These are phyloP conservation scores for Syzygium jambos DNA, from an alignment of 345 rosid species.

Conservation along the genomic window DNA sequence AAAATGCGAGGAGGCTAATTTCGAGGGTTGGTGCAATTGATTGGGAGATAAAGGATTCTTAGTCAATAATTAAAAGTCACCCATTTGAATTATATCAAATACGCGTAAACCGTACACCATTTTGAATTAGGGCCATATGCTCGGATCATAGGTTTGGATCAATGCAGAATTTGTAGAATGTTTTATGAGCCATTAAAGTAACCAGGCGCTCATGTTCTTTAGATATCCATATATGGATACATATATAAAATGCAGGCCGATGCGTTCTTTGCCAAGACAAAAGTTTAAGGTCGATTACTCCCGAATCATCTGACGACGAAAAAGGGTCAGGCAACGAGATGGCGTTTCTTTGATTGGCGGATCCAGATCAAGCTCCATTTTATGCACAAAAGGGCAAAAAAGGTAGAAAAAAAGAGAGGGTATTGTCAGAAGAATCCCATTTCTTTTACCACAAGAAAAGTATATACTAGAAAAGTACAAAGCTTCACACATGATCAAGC, in stretches of 20 bases:
- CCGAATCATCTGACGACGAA: neutral
- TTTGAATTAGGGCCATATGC: neutral
- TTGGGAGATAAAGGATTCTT: neutral
- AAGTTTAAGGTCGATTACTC: neutral
- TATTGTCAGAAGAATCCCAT: neutral
- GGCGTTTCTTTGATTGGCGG: constrained; percentile 18
- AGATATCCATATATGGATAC: too few species aligned
- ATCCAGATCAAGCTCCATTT: constrained; percentile 24
- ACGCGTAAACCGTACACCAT: too few species aligned
- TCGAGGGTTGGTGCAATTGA: too few species aligned
- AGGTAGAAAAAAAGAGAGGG: neutral
- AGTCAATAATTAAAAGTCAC: fast-evolving
- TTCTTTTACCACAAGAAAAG: neutral
- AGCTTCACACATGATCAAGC: neutral
- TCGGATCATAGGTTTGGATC: too few species aligned
- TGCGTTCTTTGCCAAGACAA: neutral
- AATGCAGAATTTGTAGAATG: too few species aligned
- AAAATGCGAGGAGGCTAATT: neutral
- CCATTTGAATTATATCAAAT: neutral
- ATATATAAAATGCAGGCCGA: neutral
- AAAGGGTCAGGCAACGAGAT: neutral
- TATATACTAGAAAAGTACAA: neutral
- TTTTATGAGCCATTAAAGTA: too few species aligned
- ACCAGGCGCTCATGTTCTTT: too few species aligned
- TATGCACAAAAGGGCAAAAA: neutral